Evolutionary conservation across 495 filamentous ascomycete genomes (phyloP).

Genomic region (Penicillium subrubescens): DNA sequence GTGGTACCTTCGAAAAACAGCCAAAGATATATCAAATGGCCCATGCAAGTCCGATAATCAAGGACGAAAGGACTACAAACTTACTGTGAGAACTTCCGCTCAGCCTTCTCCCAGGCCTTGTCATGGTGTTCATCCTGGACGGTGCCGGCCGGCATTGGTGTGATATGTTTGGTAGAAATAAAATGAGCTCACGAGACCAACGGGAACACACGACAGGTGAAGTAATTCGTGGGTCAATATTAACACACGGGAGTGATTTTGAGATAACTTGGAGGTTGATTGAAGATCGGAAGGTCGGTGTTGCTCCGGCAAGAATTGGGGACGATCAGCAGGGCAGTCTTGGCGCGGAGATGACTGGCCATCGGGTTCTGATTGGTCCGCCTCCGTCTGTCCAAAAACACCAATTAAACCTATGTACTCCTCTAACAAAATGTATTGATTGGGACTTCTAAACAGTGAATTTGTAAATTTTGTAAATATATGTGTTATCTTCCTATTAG

Average conservation of each 20-base stretch:
- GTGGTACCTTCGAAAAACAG: neutral
- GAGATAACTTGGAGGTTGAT: slow-evolving; percentile 23
- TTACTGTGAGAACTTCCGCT: slow-evolving; percentile 45
- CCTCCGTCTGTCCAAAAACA: neutral
- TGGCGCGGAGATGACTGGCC: slow-evolving; percentile 29
- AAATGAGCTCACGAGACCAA: neutral
- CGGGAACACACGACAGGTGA: neutral
- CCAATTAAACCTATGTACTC: neutral
- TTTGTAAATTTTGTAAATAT: neutral
- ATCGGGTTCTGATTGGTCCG: neutral
- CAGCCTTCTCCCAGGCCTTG: slow-evolving; percentile 41
- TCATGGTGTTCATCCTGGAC: slow-evolving; percentile 23
- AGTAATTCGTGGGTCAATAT: neutral
- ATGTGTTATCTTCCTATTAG: neutral
- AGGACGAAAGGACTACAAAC: slow-evolving; percentile 15
- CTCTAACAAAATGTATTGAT: neutral
- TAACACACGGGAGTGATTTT: neutral
- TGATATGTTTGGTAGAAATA: neutral
- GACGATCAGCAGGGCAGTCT: slow-evolving; percentile 24
- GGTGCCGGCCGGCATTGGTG: slow-evolving; percentile 21
- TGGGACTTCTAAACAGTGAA: too few species aligned
- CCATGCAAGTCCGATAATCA: neutral
- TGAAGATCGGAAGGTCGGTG: slow-evolving; percentile 23
- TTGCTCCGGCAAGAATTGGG: slow-evolving; percentile 27
- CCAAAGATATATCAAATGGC: neutral